Conservation (phyloP, 106 monocot genomes). For the Amphibolis antarctica region DNA sequence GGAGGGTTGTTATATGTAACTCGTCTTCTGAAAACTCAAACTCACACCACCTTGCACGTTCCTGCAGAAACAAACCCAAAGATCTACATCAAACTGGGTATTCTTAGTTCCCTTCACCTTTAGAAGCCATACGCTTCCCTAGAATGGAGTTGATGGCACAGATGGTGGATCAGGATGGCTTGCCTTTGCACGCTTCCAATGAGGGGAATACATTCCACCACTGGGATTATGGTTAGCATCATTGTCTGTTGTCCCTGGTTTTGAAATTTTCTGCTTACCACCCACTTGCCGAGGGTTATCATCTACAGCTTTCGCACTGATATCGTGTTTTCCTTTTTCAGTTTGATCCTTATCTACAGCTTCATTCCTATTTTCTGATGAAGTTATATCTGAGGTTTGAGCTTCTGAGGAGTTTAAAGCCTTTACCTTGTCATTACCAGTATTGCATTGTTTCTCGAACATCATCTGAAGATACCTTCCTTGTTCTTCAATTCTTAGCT, state of each 20-base stretch:
- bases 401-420: background rate
- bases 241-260: background rate
- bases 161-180: conserved; percentile 6
- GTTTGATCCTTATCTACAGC: conserved; percentile 7
- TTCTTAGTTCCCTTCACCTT: background rate
- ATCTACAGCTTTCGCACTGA: background rate
- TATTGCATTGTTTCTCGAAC: conserved; percentile 27
- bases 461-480: conserved; percentile 29
- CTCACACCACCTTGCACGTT: no score
- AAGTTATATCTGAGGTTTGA: conserved; percentile 7
- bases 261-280: conserved; percentile 7
- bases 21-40: no score
- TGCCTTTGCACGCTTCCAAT: conserved; percentile 9
- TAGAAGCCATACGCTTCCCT: background rate
- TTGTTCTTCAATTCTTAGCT: conserved; percentile 28
- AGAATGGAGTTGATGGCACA: background rate
- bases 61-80: no score
- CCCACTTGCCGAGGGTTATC: conserved; percentile 4
- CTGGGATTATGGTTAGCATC: background rate
- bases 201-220: background rate
- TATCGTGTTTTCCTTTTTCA: background rate
- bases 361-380: conserved; percentile 4
- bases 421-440: conserved; percentile 5
- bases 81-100: no score
- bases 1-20: no score